A percentile compares a stretch with the other conserved stretches of the same genome.
Conservation (phyloP, 768 basidiomycete species). For the Pleurotus tuoliensis region DNA sequence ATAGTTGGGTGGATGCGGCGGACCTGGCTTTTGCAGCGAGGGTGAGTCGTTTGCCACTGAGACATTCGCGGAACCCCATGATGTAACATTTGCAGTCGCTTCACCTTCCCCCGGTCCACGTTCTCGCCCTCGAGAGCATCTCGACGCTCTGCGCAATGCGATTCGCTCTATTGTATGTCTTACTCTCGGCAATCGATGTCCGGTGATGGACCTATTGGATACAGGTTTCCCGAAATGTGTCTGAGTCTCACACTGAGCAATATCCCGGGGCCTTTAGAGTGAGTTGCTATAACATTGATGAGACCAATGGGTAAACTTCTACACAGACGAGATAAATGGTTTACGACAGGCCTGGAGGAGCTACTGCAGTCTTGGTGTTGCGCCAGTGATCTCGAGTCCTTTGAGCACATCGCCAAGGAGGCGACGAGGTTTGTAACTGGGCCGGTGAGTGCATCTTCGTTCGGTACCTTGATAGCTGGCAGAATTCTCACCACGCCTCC, state of each 20-base stretch:
- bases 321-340: conserved; percentile 47
- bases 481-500: too few species aligned
- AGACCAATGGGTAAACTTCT: neutral
- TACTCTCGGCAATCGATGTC: neutral
- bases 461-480: neutral
- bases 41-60: conserved; percentile 31
- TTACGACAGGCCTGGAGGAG: conserved; percentile 61
- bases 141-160: conserved; percentile 57
- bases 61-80: neutral
- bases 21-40: conserved; percentile 67
- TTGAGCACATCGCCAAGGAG: conserved; percentile 65
- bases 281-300: conserved; percentile 18
- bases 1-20: conserved; percentile 77
- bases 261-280: conserved; percentile 67
- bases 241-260: conserved; percentile 67
- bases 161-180: conserved; percentile 60
- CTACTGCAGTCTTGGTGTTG: conserved; percentile 59
- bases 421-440: conserved; percentile 52
- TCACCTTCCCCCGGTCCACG: conserved; percentile 62
- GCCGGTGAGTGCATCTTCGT: conserved; percentile 35
- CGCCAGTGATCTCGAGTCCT: conserved; percentile 61
- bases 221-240: conserved; percentile 70
- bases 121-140: conserved; percentile 64
- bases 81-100: conserved; percentile 39
- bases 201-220: neutral